Evolutionary conservation across 495 filamentous ascomycete species (phyloP).

Genomic region (Neurospora discreta): DNA sequence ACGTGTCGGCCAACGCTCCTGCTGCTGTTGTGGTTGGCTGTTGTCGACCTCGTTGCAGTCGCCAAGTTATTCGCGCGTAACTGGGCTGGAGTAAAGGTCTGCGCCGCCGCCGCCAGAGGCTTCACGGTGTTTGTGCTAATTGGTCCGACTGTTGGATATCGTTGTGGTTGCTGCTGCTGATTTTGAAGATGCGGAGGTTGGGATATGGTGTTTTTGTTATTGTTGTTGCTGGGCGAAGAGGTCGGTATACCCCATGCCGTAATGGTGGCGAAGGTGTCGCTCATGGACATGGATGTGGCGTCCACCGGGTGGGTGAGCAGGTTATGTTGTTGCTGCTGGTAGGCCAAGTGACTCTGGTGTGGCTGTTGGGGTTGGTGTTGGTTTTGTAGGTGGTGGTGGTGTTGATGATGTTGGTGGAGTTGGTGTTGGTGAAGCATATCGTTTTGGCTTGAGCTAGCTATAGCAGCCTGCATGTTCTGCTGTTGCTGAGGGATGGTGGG

Average conservation of each 20-base stretch:
- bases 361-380: background rate
- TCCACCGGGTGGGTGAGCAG: constrained; percentile 5
- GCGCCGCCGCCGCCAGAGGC: background rate
- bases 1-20: constrained; percentile 4
- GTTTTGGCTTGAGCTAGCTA: background rate
- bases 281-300: constrained; percentile 15
- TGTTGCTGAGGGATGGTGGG: background rate
- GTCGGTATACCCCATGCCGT: constrained; percentile 18
- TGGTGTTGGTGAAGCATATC: background rate
- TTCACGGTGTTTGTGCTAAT: background rate
- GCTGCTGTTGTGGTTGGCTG: constrained; percentile 1
- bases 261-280: constrained; percentile 10
- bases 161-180: background rate
- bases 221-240: constrained; percentile 1
- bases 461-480: background rate
- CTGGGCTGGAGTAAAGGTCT: background rate
- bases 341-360: background rate
- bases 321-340: background rate
- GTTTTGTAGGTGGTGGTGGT: background rate
- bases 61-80: background rate
- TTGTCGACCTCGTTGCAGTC: constrained; percentile 3
- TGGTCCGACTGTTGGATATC: background rate
- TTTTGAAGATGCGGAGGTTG: background rate
- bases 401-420: too few species aligned
- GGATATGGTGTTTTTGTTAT: background rate